Conservation (phyloP, 2,329 filamentous ascomycete species). For the Cercospora citrullina region DNA sequence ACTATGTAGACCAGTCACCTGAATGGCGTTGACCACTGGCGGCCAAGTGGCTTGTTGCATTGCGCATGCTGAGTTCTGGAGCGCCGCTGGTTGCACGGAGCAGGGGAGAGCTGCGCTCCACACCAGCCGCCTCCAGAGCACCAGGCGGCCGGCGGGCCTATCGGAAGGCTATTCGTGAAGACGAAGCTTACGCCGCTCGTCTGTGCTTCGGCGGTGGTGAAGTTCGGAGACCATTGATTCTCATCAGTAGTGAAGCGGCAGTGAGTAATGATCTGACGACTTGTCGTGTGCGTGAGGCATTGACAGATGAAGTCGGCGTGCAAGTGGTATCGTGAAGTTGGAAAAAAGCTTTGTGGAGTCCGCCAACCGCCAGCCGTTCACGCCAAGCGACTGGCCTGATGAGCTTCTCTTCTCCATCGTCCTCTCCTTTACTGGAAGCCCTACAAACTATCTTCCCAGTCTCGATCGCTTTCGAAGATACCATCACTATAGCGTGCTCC, state of each 20-base stretch:
- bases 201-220: background rate
- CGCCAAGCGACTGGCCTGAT: background rate
- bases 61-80: background rate
- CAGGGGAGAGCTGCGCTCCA: slow-evolving; percentile 1
- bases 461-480: background rate
- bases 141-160: background rate
- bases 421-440: no score
- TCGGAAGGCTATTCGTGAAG: background rate
- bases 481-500: background rate
- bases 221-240: background rate
- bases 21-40: background rate
- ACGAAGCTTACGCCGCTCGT: background rate
- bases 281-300: background rate
- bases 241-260: background rate
- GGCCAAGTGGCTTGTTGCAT: background rate
- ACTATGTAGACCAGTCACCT: background rate
- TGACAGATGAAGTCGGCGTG: background rate
- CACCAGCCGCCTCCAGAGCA: background rate
- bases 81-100: slow-evolving; percentile 1
- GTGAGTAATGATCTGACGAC: background rate
- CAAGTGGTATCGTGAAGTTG: background rate
- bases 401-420: background rate
- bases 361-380: background rate
- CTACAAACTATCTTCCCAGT: background rate
- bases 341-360: background rate